Base-by-base conservation (phyloP, 805 yeast species). In the Hanseniaspora mollemarum region DNA sequence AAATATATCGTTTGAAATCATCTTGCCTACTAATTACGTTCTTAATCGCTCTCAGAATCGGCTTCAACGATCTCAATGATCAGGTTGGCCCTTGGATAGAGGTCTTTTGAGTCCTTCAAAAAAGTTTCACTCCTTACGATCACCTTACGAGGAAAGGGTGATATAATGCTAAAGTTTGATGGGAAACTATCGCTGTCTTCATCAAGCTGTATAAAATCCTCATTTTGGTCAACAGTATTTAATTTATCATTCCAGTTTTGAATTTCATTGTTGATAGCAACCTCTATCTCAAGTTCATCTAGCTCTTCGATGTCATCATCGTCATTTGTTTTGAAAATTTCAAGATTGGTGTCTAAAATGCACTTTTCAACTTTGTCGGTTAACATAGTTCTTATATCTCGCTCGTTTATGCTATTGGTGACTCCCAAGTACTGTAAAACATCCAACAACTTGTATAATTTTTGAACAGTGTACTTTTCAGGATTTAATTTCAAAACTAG, bases 81-180 rank as follows among this genome's bases (percentile, higher is more conserved):
- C 24, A 83, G 57, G 55, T 76, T 80, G 1, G 87, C 87, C 57
- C 72, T 80, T n/a, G 92, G 92, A 74, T 76, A 79, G n/a, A 83
- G 60, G 33, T 73, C 67, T 1, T 65, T 57, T 33, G 70, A 70
- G 29, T 75, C 74, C 28, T 58, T 60, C 5, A 83, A 62, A 2
- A 49, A 24, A 0, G 60, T 58, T 13, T 59, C 53, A 28, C 66
- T 67, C 4, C 58, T 53, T 3, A 67, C 70, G 15, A 83, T 61
- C n/a, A 66, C 63, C 42, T 62, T 69, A 54, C 85, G 72, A 3
- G 87, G 87, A 61, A 79, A 73, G 1, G 86, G 79, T 2, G 82
- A 75, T 2, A 72, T 71, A 31, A 84, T 64, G 51, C 72, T 74
- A 61, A 84, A 83, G n/a, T 62, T 28, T 2, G 19, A 5, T 8